Conservation (phyloP, 768 basidiomycete genomes). For the Collybia nuda region DNA sequence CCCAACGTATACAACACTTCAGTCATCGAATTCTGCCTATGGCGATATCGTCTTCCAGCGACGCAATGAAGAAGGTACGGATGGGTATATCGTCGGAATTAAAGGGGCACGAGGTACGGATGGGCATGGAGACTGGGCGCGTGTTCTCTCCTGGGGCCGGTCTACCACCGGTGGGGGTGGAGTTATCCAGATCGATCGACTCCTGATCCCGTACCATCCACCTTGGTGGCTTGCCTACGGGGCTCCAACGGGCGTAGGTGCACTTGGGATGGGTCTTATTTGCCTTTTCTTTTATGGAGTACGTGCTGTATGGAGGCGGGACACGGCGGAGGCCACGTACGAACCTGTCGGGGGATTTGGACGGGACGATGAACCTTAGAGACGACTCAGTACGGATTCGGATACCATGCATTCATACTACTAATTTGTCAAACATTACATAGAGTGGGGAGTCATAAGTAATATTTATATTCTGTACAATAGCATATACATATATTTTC, state of each 20-base stretch:
- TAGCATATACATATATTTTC: background rate
- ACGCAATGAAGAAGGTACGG: constrained; percentile 38
- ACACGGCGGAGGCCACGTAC: constrained; percentile 84
- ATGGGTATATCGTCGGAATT: constrained; percentile 67
- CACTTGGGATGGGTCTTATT: constrained; percentile 59
- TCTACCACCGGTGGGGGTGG: constrained; percentile 79
- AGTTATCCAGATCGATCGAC: constrained; percentile 82
- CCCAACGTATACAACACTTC: constrained; percentile 74
- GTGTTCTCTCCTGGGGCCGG: constrained; percentile 72
- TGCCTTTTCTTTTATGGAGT: constrained; percentile 74
- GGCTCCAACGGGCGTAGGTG: constrained; percentile 60
- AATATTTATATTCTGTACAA: background rate
- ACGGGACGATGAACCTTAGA: constrained; percentile 46
- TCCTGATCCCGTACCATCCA: constrained; percentile 85
- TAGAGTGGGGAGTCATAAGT: too few relatives aligned
- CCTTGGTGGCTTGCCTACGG: constrained; percentile 83
- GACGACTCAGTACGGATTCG: too few relatives aligned
- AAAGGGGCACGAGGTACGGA: constrained; percentile 71
- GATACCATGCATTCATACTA: too few relatives aligned
- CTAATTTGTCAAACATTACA: too few relatives aligned
- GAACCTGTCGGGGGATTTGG: constrained; percentile 86
- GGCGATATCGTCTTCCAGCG: constrained; percentile 83
- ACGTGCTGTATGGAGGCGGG: constrained; percentile 65
- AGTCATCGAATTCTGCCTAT: constrained; percentile 63
- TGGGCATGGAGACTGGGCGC: constrained; percentile 61